phyloP scores from a whole-genome alignment of 78 protist genomes.

The Emiliania huxleyi region DNA sequence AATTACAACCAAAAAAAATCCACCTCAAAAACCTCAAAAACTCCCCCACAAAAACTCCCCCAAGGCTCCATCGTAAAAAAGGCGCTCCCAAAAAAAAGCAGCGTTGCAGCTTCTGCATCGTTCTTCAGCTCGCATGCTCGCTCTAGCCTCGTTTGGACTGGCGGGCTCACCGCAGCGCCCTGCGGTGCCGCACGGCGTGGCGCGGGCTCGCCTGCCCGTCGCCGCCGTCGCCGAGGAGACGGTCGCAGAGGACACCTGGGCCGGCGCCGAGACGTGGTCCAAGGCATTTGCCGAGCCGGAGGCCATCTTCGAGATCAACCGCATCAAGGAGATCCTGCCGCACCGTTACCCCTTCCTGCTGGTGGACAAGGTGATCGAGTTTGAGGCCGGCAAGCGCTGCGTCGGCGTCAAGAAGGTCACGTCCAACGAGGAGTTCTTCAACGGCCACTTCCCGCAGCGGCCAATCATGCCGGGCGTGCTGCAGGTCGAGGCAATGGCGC shows the following conservation, averaged over 20 bases:
- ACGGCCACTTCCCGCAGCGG: slow-evolving; percentile 38
- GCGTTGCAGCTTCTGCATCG: too few species aligned
- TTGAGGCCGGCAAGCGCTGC: slow-evolving; percentile 24
- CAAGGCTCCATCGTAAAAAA: too few species aligned
- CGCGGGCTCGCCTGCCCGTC: too few species aligned
- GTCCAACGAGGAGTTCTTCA: slow-evolving; percentile 41
- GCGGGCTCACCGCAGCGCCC: too few species aligned
- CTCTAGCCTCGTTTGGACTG: too few species aligned
- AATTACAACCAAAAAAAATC: too few species aligned
- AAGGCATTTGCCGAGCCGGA: not conserved
- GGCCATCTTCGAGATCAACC: not conserved
- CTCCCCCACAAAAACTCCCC: too few species aligned
- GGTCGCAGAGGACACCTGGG: not conserved
- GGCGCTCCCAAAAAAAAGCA: too few species aligned
- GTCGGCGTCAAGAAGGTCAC: slow-evolving; percentile 48
- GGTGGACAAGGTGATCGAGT: slow-evolving; percentile 53
- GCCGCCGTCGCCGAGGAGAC: not conserved
- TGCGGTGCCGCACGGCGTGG: too few species aligned
- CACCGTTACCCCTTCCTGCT: slow-evolving; percentile 51
- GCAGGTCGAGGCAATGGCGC: slow-evolving; percentile 24
- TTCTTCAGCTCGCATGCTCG: too few species aligned
- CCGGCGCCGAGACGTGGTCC: not conserved
- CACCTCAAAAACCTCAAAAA: too few species aligned
- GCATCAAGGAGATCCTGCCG: slow-evolving; percentile 24
- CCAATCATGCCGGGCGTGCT: slow-evolving; percentile 57